Base-by-base conservation (phyloP, 2,329 filamentous ascomycete genomes). In the Colletotrichum tanaceti region DNA sequence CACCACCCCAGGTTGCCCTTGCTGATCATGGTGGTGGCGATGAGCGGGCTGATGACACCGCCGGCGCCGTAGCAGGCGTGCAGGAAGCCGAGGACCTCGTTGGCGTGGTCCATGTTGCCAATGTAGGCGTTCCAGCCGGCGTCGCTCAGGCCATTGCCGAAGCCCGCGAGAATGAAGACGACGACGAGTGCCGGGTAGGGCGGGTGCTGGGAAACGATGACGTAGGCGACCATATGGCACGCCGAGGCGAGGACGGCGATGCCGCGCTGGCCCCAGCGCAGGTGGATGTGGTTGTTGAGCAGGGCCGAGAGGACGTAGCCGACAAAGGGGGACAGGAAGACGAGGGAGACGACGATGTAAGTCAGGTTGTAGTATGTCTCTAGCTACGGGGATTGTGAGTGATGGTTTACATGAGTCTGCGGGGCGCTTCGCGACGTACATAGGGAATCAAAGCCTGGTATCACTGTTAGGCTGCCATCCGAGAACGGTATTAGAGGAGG, bases 21-120 rank as follows among this genome's bases (percentile, higher is more conserved):
- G 0, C 89, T 89, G 44, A 93, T 87, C 84, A 94, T 87, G 0
- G 85, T 85, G 0, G 91, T 93, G 0, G 91, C 90, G 57, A 93
- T 85, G 4, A 93, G 76, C 0, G 91, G 91, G n/a, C 87, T 84
- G 0, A 93, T 79, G 0, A 91, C 88, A 0, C 89, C 91, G 0
- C 92, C 91, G 0, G 88, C 72, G 0, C 90, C 90, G 73, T 93
- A 94, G 58, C 87, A 86, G 0, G 86, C 89, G 72, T 93, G 91
- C 28, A 93, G 78, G 62, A 92, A 83, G 0, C 91, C 91, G 0
- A 92, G 82, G 1, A 93, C 77, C 74, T 93, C 88, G 72, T 93
- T 93, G 1, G 90, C 87, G 63, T 87, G 87, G 10, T 85, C 85
- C 85, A 94, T 89, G 72, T 89, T 89, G 0, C 91, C 91, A 16